Conservation (phyloP, 2,329 filamentous ascomycete species). For the Ceratocystis huliohia region DNA sequence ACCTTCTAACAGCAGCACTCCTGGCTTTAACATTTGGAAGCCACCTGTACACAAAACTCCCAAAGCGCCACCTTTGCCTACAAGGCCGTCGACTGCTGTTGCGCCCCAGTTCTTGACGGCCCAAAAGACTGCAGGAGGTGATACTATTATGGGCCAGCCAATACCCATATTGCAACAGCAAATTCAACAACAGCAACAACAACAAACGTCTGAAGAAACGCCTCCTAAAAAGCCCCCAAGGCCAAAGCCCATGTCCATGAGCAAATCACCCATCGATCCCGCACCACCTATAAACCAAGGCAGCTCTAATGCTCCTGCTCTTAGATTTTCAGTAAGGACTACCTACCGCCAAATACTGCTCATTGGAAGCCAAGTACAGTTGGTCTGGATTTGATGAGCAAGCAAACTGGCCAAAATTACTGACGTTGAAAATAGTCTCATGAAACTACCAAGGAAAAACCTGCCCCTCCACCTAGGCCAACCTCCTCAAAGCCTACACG, state of each 20-base stretch:
- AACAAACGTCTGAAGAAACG: neutral
- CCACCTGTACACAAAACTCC: conserved; percentile 32
- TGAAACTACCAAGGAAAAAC: conserved; percentile 9
- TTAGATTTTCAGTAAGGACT: neutral
- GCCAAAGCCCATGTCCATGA: conserved; percentile 1
- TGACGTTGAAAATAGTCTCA: neutral
- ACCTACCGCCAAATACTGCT: neutral
- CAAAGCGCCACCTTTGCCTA: conserved; percentile 28
- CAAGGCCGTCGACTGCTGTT: conserved; percentile 21
- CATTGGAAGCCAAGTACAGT: neutral
- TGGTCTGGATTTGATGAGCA: neutral
- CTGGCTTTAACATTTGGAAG: conserved; percentile 27
- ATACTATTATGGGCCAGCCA: conserved; percentile 6
- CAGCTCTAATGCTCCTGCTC: neutral
- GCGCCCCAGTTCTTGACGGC: conserved; percentile 21
- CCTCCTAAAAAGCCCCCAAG: conserved; percentile 14
- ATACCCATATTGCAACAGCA: conserved; percentile 23
- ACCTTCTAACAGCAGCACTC: conserved; percentile 5
- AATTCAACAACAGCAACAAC: neutral
- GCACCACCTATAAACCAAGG: neutral
- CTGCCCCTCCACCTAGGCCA: conserved; percentile 17
- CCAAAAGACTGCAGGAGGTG: conserved; percentile 16
- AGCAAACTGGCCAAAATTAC: neutral
- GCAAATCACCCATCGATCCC: neutral
- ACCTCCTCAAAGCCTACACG: conserved; percentile 24